These are phyloP conservation scores for Aspergillus sp. DNA, from an alignment of 2,329 filamentous ascomycete genomes.

Conservation along the genomic window DNA sequence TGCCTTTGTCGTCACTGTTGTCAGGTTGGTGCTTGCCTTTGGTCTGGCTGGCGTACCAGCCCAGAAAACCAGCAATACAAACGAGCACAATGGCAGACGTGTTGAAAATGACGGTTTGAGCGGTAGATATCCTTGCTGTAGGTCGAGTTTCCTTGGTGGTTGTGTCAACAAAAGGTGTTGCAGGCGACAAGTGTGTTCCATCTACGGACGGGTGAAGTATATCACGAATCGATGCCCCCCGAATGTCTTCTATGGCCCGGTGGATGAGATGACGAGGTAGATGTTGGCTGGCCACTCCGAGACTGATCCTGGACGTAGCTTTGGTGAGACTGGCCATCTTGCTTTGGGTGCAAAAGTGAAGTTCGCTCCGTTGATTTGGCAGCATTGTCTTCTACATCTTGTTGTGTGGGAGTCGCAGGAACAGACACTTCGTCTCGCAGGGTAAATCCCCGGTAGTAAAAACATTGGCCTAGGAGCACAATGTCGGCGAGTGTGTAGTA, in stretches of 20 bases:
- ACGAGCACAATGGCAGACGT: slow-evolving; percentile 72
- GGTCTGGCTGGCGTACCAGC: slow-evolving; percentile 71
- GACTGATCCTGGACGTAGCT: slow-evolving; percentile 1
- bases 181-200: slow-evolving; percentile 69
- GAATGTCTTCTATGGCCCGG: slow-evolving; percentile 19
- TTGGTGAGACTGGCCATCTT: slow-evolving; percentile 12
- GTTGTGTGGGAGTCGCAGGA: slow-evolving; percentile 7
- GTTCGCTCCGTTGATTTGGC: slow-evolving; percentile 24
- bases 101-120: slow-evolving; percentile 64
- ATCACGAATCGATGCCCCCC: slow-evolving; percentile 36
- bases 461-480: slow-evolving; percentile 81
- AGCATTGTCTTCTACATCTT: slow-evolving; percentile 11
- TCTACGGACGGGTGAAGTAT: slow-evolving; percentile 53
- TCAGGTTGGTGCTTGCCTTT: slow-evolving; percentile 26
- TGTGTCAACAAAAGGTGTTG: slow-evolving; percentile 68
- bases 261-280: slow-evolving; percentile 15
- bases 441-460: slow-evolving; percentile 86
- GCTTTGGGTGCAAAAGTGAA: slow-evolving; percentile 17
- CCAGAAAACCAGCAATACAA: slow-evolving; percentile 73
- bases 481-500: slow-evolving; percentile 93
- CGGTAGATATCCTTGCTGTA: slow-evolving; percentile 28
- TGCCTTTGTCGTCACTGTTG: slow-evolving; percentile 25
- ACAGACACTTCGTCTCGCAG: slow-evolving; percentile 26
- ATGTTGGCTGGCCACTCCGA: slow-evolving; percentile 1
- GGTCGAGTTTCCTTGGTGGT: slow-evolving; percentile 22